These are phyloP conservation scores for Boechera stricta DNA, from an alignment of 345 rosid genomes.

Conservation along the genomic window DNA sequence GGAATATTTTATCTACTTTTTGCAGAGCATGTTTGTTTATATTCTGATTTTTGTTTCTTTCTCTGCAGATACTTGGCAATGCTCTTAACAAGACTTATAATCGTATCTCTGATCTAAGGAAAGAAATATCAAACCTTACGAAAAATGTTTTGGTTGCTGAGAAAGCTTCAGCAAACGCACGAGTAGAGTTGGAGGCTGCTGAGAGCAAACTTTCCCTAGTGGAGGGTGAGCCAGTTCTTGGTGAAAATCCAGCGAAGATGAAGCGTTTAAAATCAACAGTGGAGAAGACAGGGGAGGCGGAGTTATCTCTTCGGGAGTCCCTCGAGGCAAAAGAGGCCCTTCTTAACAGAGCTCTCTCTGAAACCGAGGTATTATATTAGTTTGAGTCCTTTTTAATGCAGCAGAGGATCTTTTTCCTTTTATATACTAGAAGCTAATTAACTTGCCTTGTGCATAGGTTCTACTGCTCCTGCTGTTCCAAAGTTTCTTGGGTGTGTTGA, in stretches of 20 bases:
- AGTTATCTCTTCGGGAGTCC: conserved; percentile 63
- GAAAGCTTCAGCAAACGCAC: conserved; percentile 72
- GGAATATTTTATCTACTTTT: neutral
- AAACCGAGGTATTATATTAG: conserved; percentile 72
- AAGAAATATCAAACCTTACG: conserved; percentile 74
- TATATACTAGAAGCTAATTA: conserved; percentile 1
- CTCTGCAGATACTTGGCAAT: conserved; percentile 81
- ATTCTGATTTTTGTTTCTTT: conserved; percentile 16
- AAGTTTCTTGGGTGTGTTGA: conserved; percentile 70
- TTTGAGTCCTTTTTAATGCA: neutral
- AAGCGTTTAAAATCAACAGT: conserved; percentile 73
- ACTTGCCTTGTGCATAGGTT: conserved; percentile 51
- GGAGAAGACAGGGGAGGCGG: conserved; percentile 73
- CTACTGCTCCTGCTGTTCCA: conserved; percentile 69
- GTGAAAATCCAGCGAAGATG: conserved; percentile 84
- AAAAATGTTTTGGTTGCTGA: conserved; percentile 68
- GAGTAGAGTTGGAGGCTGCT: conserved; percentile 74
- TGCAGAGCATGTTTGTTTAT: conserved; percentile 2
- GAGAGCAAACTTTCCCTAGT: conserved; percentile 83
- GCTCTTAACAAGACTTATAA: conserved; percentile 90
- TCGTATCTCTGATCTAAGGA: conserved; percentile 89
- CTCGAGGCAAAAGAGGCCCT: conserved; percentile 91
- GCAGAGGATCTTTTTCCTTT: conserved; percentile 15
- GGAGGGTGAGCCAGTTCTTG: conserved; percentile 92
- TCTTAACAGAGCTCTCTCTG: conserved; percentile 77